phyloP scores from a whole-genome alignment of 2,329 filamentous ascomycete genomes.

The Cladophialophora chaetospira region DNA sequence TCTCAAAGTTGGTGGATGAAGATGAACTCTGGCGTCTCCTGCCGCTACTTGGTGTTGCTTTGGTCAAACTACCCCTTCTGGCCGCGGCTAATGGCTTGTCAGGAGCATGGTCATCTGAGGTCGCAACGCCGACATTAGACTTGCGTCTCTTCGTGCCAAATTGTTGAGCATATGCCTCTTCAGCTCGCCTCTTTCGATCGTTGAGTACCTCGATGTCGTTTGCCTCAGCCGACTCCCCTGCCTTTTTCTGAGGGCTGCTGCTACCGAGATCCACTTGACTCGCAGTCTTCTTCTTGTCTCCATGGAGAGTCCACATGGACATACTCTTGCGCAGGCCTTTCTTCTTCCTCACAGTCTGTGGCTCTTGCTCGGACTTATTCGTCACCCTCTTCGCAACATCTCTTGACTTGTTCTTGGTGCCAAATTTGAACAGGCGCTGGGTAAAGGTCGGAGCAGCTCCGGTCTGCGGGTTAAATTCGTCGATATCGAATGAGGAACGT shows the following conservation, averaged over 20 bases:
- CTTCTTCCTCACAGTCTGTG: slow-evolving; percentile 20
- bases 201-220: slow-evolving; percentile 25
- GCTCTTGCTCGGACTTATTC: slow-evolving; percentile 4
- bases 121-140: slow-evolving; percentile 12
- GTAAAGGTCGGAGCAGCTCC: slow-evolving; percentile 28
- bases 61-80: background rate
- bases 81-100: background rate
- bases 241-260: slow-evolving; percentile 10
- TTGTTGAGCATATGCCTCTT: slow-evolving; percentile 32
- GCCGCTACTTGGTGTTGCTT: background rate
- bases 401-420: slow-evolving; percentile 23
- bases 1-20: slow-evolving; percentile 10
- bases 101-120: slow-evolving; percentile 3
- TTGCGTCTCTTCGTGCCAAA: slow-evolving; percentile 33
- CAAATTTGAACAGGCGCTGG: slow-evolving; percentile 26
- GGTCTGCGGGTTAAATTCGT: slow-evolving; percentile 30
- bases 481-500: slow-evolving; percentile 28
- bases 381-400: slow-evolving; percentile 6
- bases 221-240: background rate
- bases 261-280: background rate
- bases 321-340: slow-evolving; percentile 32
- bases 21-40: slow-evolving; percentile 5
- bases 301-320: slow-evolving; percentile 32
- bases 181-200: slow-evolving; percentile 34
- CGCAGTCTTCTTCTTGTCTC: slow-evolving; percentile 20